phyloP scores from a whole-genome alignment of 208 protist genomes.

The Crithidia brevicula region DNA sequence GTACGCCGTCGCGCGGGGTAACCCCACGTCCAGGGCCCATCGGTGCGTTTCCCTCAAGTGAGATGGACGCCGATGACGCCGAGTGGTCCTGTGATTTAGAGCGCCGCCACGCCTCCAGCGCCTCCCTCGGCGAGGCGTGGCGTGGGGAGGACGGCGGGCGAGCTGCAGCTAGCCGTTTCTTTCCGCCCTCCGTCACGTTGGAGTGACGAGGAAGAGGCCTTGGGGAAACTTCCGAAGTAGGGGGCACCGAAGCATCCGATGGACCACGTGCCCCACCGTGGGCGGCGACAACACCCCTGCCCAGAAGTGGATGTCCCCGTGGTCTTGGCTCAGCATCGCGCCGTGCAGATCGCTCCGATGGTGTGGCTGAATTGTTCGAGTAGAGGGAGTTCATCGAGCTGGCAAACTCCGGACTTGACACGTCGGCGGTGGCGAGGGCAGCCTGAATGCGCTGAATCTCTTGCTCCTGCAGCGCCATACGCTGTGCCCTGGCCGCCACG shows the following conservation, averaged over 20 bases:
- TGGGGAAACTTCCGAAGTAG: no score
- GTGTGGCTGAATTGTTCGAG: not conserved
- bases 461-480: not conserved
- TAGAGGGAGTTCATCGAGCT: constrained; percentile 18
- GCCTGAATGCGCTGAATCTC: constrained; percentile 18
- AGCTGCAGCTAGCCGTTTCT: not conserved
- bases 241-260: no score
- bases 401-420: constrained; percentile 12
- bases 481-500: not conserved
- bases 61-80: not conserved
- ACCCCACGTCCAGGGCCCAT: not conserved
- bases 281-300: not conserved
- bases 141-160: not conserved
- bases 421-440: not conserved
- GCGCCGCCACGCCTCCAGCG: constrained; percentile 8
- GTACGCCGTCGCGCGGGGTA: not conserved
- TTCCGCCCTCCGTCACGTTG: not conserved
- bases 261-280: no score
- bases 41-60: not conserved
- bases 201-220: not conserved
- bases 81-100: not conserved
- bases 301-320: not conserved
- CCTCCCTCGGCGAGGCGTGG: not conserved
- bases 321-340: not conserved
- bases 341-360: not conserved